Percentiles rank a stretch among this genome's conserved stretches.
Conservation (phyloP, 2,329 filamentous ascomycete species). For the Phoma sp. region DNA sequence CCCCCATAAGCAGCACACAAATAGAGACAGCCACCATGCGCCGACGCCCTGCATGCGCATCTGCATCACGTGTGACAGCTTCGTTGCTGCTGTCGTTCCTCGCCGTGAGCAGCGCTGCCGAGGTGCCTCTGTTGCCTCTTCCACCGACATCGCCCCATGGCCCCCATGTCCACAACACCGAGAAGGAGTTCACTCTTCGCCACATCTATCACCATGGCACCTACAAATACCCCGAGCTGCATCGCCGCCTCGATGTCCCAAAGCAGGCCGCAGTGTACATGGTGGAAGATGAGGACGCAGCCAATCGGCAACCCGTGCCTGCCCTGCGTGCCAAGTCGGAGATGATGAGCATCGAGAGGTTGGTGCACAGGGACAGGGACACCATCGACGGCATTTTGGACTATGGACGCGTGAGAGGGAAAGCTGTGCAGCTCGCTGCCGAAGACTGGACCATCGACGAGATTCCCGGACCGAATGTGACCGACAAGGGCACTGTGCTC, state of each 20-base stretch:
- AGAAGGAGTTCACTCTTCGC: conserved; percentile 61
- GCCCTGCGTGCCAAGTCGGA: conserved; percentile 64
- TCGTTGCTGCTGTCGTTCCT: conserved; percentile 71
- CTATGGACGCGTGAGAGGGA: conserved; percentile 71
- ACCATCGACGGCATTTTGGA: conserved; percentile 81
- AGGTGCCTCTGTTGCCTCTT: conserved; percentile 34
- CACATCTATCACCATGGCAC: conserved; percentile 95
- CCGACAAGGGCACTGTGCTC: conserved; percentile 82
- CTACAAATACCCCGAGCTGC: conserved; percentile 75
- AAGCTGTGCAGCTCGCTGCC: conserved; percentile 69
- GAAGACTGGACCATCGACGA: conserved; percentile 85
- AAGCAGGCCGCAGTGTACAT: conserved; percentile 67
- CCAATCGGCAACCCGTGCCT: conserved; percentile 49
- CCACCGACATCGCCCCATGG: conserved; percentile 30
- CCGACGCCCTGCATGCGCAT: conserved; percentile 49
- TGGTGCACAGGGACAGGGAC: conserved; percentile 77
- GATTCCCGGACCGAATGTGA: conserved; percentile 78
- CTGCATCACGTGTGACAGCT: conserved; percentile 68
- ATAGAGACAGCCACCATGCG: conserved; percentile 30
- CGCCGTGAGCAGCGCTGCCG: conserved; percentile 57
- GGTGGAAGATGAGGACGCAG: conserved; percentile 60
- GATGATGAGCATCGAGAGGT: conserved; percentile 74
- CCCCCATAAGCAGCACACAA: background rate
- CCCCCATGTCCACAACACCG: conserved; percentile 26
- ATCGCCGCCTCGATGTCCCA: conserved; percentile 76